These are phyloP conservation scores for Bipolaris bicolor DNA, from an alignment of 2,329 filamentous ascomycete genomes.

Conservation along the genomic window DNA sequence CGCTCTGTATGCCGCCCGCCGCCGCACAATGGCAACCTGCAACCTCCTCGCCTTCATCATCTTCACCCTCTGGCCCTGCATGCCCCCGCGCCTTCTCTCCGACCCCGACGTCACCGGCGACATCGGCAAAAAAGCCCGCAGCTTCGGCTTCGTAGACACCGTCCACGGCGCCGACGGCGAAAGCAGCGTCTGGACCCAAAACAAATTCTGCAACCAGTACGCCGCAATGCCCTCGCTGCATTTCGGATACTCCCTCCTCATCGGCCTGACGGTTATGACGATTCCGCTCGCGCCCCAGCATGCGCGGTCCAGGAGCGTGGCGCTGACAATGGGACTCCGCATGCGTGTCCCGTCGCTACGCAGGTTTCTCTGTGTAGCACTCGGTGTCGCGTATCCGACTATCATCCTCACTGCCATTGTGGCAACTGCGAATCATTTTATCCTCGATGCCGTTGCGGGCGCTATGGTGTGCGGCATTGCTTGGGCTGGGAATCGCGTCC, in stretches of 20 bases:
- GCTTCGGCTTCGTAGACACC: constrained; percentile 65
- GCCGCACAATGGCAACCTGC: constrained; percentile 64
- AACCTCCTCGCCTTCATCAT: constrained; percentile 65
- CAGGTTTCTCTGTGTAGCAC: constrained; percentile 56
- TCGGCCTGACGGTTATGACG: constrained; percentile 71
- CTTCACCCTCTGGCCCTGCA: constrained; percentile 66
- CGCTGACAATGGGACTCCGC: constrained; percentile 33
- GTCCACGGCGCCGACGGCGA: constrained; percentile 64
- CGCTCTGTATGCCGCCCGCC: constrained; percentile 60
- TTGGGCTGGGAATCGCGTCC: constrained; percentile 61
- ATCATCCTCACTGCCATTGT: constrained; percentile 72
- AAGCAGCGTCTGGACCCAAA: constrained; percentile 74
- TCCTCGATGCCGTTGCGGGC: constrained; percentile 73
- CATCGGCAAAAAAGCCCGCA: constrained; percentile 64
- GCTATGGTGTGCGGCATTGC: constrained; percentile 68
- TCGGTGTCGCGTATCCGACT: constrained; percentile 68
- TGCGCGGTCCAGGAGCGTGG: constrained; percentile 49
- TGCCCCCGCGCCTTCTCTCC: constrained; percentile 64
- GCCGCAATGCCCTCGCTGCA: constrained; percentile 79
- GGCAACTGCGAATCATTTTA: constrained; percentile 74
- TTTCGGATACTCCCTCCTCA: constrained; percentile 76
- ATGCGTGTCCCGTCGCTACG: constrained; percentile 57
- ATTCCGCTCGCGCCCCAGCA: constrained; percentile 66
- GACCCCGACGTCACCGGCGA: constrained; percentile 60
- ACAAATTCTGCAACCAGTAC: constrained; percentile 77